Base-by-base conservation (phyloP, 2,329 filamentous ascomycete species). In the Colletotrichum gloeosporioides region DNA sequence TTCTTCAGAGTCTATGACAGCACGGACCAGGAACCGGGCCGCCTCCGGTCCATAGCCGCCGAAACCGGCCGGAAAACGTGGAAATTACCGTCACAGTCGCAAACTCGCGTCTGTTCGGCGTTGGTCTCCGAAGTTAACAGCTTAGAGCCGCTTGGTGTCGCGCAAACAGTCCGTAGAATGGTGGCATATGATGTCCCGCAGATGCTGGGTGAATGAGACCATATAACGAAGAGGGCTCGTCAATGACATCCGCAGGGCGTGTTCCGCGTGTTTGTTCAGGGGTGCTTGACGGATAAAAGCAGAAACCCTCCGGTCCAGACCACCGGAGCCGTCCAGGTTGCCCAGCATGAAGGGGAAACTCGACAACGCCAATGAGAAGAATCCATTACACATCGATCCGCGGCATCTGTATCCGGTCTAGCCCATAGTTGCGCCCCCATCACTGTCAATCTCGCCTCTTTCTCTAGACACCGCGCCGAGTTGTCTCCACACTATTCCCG, bases 311-410 rank as follows among this genome's bases (percentile, higher is more conserved):
- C 29, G 29, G 64, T 34, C 22, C 27, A 27, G 22, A 53, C 34
- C 53, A 9, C n/a, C 27, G 25, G n/a, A 39, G 63, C 29, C 63
- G 36, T 39, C 63, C 18, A 64, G 62, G 32, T 36, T 64, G 27
- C 12, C 49, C 22, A 39, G 57, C n/a, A 59, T 16, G 9, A 29
- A 59, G 49, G 27, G 32, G 34, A 29, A n/a, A 27, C 18, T 18
- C 22, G 31, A 63, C 31, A 15, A 57, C 39, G n/a, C 69, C 55
- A 75, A 73, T 73, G 39, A 49, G 27, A 63, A 31, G 36, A 76
- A 34, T 73, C 13, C 39, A 59, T 73, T 76, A 64, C 69, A 69
- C 32, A 73, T 69, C n/a, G 36, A 34, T 49, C 44, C 55, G 57
- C 57, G 15, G 12, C 55, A 27, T 44, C 39, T 22, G 32, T 49